Conservation (phyloP, 129 eudicot species). For the Gnaphalium uliginosum region DNA sequence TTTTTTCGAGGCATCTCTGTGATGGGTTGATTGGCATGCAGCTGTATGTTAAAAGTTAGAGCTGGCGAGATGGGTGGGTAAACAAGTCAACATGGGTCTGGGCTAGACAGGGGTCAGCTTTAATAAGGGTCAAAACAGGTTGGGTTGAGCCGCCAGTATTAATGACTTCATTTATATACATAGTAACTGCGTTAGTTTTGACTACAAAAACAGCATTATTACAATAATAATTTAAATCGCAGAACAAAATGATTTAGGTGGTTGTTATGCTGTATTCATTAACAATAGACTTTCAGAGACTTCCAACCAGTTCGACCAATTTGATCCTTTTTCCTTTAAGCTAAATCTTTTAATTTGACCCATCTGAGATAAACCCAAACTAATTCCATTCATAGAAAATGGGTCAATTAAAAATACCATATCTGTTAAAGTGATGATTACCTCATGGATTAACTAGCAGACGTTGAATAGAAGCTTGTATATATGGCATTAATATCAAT, state of each 20-base stretch:
- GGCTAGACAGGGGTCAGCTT: too few relatives aligned
- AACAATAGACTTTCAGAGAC: not conserved
- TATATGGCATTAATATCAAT: not conserved
- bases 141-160: not conserved
- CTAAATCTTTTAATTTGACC: not conserved
- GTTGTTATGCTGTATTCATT: not conserved
- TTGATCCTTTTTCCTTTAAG: not conserved
- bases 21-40: not conserved
- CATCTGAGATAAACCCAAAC: not conserved
- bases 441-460: not conserved
- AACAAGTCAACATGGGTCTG: not conserved
- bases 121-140: not conserved
- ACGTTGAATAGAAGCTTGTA: slow-evolving; percentile 7
- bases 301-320: not conserved
- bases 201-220: not conserved
- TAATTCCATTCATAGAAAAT: not conserved
- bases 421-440: not conserved
- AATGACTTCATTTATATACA: not conserved
- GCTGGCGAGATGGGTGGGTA: not conserved
- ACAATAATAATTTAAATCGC: not conserved
- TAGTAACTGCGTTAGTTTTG: not conserved
- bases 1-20: not conserved
- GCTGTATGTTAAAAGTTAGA: not conserved
- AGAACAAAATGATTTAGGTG: not conserved
- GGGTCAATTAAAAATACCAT: not conserved